Evolutionary conservation across 495 filamentous ascomycete species (phyloP), one percentile per base, ranked within the genome.

Genomic region (Penicillium tannophilum): DNA sequence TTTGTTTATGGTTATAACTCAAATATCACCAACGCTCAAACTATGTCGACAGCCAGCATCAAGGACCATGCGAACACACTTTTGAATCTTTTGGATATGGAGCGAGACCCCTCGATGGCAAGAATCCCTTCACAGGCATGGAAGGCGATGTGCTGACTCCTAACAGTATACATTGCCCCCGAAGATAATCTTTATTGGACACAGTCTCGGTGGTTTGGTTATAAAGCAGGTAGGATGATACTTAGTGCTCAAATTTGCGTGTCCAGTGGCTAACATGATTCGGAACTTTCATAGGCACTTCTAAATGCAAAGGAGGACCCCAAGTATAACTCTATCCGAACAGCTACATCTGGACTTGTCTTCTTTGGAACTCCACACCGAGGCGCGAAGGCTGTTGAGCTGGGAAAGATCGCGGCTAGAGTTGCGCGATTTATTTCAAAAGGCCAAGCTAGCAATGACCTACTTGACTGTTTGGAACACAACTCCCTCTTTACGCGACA

Each of bases 361-460:
- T 79, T 81, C 60, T 81, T 81, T 48, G 78, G 76, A 1, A 77
- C 75, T 16, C 77, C 78, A 16, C 78, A 81, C 53, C 67, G 72
- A 31, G 78, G 78, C 4, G 65, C 73, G 1, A 77, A 75, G 23
- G 70, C 71, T 9, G 75, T 74, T 9, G 71, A 72, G 44, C 52
- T 78, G 19, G 72, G 71, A 6, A 72, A 72, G 44, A 76, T 77
- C 56, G 76, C 72, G 6, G 74, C 72, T 28, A 65, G 69, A 9
- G 65, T 74, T 39, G 71, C 69, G 4, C 61, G 67, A 10, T 74
- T 76, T 46, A 58, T 74, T 12, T 68, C 69, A 28, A 73, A 70
- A 45, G 68, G 72, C 0, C 63, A 71, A 45, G 71, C 67, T 20
- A 73, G 66, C 31, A 77, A 75, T 47, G 75, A 73, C 46, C 60